Evolutionary conservation across 2,329 filamentous ascomycete species (phyloP), one percentile per base, ranked within the genome.

Genomic region (Pleomassaria siparia): DNA sequence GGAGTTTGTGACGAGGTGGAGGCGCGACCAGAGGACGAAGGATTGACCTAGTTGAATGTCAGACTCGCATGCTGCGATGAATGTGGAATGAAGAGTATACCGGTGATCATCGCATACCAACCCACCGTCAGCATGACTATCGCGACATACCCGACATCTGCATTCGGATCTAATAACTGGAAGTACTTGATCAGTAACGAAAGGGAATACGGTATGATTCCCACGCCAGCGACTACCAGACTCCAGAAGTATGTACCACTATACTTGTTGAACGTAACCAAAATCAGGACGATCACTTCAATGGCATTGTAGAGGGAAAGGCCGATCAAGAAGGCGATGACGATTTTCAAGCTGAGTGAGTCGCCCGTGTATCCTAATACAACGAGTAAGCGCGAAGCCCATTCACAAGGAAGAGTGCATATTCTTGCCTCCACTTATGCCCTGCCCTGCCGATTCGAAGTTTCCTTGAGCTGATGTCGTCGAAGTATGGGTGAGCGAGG

Each of bases 11-110:
- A 86, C 74, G 1, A 86, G 72, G 58, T 85, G 81, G 0, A 86
- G 73, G 6, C 83, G 76, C 0, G 82, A 85, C 71, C 82, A 86
- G 1, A 86, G 70, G 1, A 86, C 83, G 11, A 85, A 56, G 0
- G 78, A 78, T 60, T 85, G 81, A 0, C 83, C 83, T 1, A 18
- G 11, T 7, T 24, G 39, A 52, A 16, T 55, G 32, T 18, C 26
- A 6, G 16, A 22, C 4, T 12, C 20, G 22, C 8, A 25, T 36
- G 64, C 51, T 1, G 47, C 53, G 16, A 60, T 51, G 30, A 63
- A 60, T 47, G 63, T 48, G 22, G 53, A 28, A 66, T 66, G 8
- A 21, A 22, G n/a, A 12, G 40, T 47, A 11, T 46, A 64, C 64
- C 64, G 12, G 81, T 83, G 0, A 86, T 77, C 80, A 85, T 84